Evolutionary conservation across 495 filamentous ascomycete genomes (phyloP), one percentile per base, ranked within the genome.

Genomic region (Daldinia bambusicola): DNA sequence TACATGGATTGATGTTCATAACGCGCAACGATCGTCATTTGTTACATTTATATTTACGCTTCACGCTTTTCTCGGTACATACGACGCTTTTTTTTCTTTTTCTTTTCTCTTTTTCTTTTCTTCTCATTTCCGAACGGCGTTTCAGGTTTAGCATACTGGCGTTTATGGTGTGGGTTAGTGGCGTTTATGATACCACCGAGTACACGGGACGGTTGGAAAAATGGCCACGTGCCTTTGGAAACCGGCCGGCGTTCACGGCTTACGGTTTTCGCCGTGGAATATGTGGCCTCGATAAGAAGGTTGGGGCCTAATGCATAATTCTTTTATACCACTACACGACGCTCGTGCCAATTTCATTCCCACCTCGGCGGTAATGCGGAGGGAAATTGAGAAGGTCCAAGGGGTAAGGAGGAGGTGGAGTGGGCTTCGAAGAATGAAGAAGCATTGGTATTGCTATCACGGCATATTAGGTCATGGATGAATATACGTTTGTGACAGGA

Each of bases 121-220:
- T 67, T 52, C 22, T 63, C 34, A 34, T 63, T 32, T 26, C n/a
- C 38, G 50, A 26, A 53, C 34, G 74, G 71, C 59, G 75, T 76
- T 66, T 31, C 38, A 62, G 61, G 59, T 64, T 66, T 31, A 69
- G 72, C 72, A 76, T 76, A n/a, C 34, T 38, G 72, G 72, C 63
- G 72, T 72, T 75, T 62, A 67, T 55, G 26, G 26, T 26, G 31
- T 32, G 14, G 68, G 70, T 62, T 66, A 41, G 31, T 32, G 16
- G 32, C 14, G 57, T 63, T 69, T 59, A 74, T 71, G 72, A 75
- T 75, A 77, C 69, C 72, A 67, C 69, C 69, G 57, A 64, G 63
- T 66, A 77, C 20, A 77, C 75, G 75, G 62, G 40, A 58, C 51
- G 70, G 66, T 68, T 37, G 66, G 61, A 55, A 73, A 69, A 66